A percentile compares a stretch with the other conserved stretches of the same genome.
These are phyloP conservation scores for Hypoxylon subgilvum DNA, from an alignment of 495 filamentous ascomycete genomes.

Conservation along the genomic window DNA sequence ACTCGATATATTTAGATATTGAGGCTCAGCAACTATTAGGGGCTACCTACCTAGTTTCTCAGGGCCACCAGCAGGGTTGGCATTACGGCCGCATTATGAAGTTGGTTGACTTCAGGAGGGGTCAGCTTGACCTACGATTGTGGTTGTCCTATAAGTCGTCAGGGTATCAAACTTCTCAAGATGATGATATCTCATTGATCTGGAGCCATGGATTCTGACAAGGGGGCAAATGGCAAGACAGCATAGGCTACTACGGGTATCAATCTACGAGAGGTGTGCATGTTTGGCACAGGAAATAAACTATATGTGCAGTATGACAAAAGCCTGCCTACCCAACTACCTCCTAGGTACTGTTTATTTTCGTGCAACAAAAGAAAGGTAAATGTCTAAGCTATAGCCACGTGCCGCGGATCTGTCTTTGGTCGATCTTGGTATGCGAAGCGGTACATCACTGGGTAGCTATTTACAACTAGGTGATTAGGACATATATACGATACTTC, in stretches of 20 bases:
- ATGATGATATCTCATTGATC: background rate
- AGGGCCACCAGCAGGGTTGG: too few relatives aligned
- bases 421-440: background rate
- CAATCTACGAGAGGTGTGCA: background rate
- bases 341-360: background rate
- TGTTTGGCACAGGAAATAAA: background rate
- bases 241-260: background rate
- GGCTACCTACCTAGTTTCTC: too few relatives aligned
- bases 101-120: background rate
- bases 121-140: background rate
- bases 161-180: background rate
- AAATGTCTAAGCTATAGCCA: background rate
- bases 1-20: background rate
- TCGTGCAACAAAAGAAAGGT: background rate
- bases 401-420: slow-evolving; percentile 1
- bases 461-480: too few relatives aligned
- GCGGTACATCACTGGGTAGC: too few relatives aligned
- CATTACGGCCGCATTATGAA: background rate
- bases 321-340: too few relatives aligned
- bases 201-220: background rate
- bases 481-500: background rate
- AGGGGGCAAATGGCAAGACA: background rate
- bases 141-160: background rate
- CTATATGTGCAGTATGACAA: too few relatives aligned
- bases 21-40: background rate